Evolutionary conservation across 1,284 basidiomycete genomes (phyloP), one percentile per base, ranked within the genome.

Genomic region (Marasmius fiardii): DNA sequence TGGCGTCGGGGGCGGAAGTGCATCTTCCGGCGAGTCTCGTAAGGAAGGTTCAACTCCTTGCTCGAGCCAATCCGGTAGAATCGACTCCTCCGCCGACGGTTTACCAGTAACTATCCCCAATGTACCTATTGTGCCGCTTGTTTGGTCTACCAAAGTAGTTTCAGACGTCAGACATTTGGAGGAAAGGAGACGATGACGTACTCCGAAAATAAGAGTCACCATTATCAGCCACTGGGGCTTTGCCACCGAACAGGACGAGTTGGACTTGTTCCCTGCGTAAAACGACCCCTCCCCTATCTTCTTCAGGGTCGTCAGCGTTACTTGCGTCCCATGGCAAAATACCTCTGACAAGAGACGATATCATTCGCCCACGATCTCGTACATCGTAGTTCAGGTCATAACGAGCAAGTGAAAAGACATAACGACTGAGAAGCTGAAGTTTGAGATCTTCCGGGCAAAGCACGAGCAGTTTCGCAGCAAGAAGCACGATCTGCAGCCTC

Each of bases 301-400:
- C 73, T 21, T 54, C 48, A 3, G 60, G 74, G 10, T 72, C 71
- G 24, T 74, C 70, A 16, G 69, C 74, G 52, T 74, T 71, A 35
- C 66, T 65, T 14, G 73, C 68, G 6, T 75, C 62, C 24, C 61
- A 63, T 1, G 78, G 74, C 35, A 68, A 72, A 4, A 86, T 69
- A 18, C 90, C 86, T 10, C 76, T 68, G 5, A 95, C 74, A 3
- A 96, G 78, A 2, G 86, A 81, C n/a, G 76, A 72, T 14, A 96
- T 68, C 80, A 93, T 90, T 43, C 95, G 79, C 4, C 85, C 88
- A 18, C 93, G 85, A 69, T 97, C 95, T 34, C 95, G 82, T 31
- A 97, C 88, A 64, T 95, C 93, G 68, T 92, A 95, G 64, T 90
- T 84, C 12, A 73, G 63, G 68, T 98, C 95, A 68, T 95, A 98